A percentile compares a stretch with the other conserved stretches of the same genome.
These are phyloP conservation scores for Penicillium ochrochloron DNA, from an alignment of 495 filamentous ascomycete genomes.

Conservation along the genomic window DNA sequence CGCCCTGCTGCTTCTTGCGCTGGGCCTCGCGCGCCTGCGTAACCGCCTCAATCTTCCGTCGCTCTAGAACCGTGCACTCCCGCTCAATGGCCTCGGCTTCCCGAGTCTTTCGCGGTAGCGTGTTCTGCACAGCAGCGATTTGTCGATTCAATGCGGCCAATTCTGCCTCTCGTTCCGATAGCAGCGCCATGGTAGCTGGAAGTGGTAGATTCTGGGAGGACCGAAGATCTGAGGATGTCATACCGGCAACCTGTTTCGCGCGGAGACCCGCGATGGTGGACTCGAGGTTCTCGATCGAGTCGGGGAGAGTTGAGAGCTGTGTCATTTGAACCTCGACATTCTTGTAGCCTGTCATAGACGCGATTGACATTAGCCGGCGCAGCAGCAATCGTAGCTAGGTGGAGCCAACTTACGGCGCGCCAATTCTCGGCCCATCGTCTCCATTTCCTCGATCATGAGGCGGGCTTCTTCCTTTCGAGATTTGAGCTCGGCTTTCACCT, in stretches of 20 bases:
- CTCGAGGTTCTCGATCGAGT: constrained; percentile 65
- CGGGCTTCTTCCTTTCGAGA: constrained; percentile 78
- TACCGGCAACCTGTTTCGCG: constrained; percentile 46
- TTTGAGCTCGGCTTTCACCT: constrained; percentile 76
- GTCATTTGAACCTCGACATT: constrained; percentile 64
- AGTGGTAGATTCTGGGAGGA: constrained; percentile 50
- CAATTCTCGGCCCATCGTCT: constrained; percentile 66
- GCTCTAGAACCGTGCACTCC: constrained; percentile 73
- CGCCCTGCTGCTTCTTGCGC: constrained; percentile 73
- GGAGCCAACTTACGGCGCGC: constrained; percentile 41
- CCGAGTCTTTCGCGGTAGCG: constrained; percentile 71
- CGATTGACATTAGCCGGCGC: constrained; percentile 5
- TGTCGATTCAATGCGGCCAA: constrained; percentile 68
- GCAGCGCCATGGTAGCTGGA: constrained; percentile 41
- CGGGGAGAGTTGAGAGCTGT: constrained; percentile 63
- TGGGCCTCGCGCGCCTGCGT: constrained; percentile 78
- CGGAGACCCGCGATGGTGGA: constrained; percentile 59
- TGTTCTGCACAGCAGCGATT: constrained; percentile 64
- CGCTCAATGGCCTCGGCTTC: constrained; percentile 73
- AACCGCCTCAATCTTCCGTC: constrained; percentile 67
- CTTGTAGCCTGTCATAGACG: constrained; percentile 57
- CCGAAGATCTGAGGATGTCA: constrained; percentile 38
- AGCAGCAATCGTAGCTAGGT: neutral
- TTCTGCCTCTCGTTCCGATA: constrained; percentile 63
- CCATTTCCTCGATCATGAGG: constrained; percentile 72